These are phyloP conservation scores for Mucor plumbeus DNA, from an alignment of 371 early-diverging fungal species.

Conservation along the genomic window DNA sequence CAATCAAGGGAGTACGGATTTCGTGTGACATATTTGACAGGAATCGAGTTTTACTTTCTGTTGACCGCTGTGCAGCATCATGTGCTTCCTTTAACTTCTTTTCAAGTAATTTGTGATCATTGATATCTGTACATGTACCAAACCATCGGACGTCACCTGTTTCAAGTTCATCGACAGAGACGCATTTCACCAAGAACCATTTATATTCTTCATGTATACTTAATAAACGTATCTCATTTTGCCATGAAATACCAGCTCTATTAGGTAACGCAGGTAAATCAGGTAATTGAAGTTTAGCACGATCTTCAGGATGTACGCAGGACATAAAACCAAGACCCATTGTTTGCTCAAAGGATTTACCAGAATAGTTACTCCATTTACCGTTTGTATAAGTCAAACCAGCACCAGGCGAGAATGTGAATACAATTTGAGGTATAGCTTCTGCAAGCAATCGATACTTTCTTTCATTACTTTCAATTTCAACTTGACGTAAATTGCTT, in stretches of 20 bases:
- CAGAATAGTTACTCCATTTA: constrained; percentile 66
- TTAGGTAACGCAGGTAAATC: constrained; percentile 41
- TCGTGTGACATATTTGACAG: constrained; percentile 75
- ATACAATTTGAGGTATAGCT: constrained; percentile 73
- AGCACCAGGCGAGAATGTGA: constrained; percentile 63
- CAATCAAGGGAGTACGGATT: constrained; percentile 70
- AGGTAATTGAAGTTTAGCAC: constrained; percentile 59
- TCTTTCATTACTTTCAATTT: constrained; percentile 66
- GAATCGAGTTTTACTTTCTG: constrained; percentile 73
- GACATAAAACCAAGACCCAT: constrained; percentile 68
- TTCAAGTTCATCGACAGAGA: constrained; percentile 63
- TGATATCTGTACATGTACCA: constrained; percentile 72
- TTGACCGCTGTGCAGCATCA: constrained; percentile 70
- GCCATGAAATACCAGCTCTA: constrained; percentile 59
- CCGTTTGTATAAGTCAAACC: constrained; percentile 68
- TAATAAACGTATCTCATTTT: constrained; percentile 59
- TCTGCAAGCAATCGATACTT: constrained; percentile 70
- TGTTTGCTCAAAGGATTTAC: constrained; percentile 59
- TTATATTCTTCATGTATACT: constrained; percentile 55
- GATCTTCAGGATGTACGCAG: constrained; percentile 67
- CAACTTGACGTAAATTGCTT: constrained; percentile 57
- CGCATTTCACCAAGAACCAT: constrained; percentile 72
- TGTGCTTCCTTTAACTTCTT: constrained; percentile 72
- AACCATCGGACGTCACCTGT: constrained; percentile 68
- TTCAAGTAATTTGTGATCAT: constrained; percentile 67